These are phyloP conservation scores for Fonsecaea pedrosoi DNA, from an alignment of 2,329 filamentous ascomycete species.

Conservation along the genomic window DNA sequence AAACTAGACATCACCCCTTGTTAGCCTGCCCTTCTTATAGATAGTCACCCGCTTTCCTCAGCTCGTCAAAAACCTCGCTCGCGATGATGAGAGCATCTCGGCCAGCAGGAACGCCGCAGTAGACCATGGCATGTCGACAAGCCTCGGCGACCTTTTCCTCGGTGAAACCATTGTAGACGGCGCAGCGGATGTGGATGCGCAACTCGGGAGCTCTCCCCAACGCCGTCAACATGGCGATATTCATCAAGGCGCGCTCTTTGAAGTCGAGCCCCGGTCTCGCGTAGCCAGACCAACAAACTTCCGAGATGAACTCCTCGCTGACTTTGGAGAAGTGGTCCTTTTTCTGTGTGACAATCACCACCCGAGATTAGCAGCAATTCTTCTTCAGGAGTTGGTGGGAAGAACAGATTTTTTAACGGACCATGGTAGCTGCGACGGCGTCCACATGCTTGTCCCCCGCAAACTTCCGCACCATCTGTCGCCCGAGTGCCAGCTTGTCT, in stretches of 20 bases:
- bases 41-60: constrained; percentile 3
- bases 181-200: constrained; percentile 65
- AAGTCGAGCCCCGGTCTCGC: constrained; percentile 66
- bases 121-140: constrained; percentile 41
- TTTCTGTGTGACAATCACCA: constrained; percentile 1
- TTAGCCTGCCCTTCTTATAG: neutral
- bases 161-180: constrained; percentile 66
- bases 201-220: constrained; percentile 66
- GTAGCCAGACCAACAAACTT: constrained; percentile 70
- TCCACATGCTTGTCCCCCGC: constrained; percentile 18
- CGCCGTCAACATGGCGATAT: constrained; percentile 69
- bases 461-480: constrained; percentile 20
- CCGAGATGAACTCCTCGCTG: constrained; percentile 53
- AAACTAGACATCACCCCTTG: too few relatives aligned
- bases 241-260: constrained; percentile 66
- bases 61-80: constrained; percentile 24
- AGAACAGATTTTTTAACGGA: constrained; percentile 1
- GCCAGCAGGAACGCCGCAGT: constrained; percentile 53
- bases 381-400: too few relatives aligned
- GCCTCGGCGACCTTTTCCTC: constrained; percentile 66
- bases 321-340: constrained; percentile 14
- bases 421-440: constrained; percentile 8
- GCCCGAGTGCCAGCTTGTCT: constrained; percentile 14
- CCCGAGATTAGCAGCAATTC: too few relatives aligned
- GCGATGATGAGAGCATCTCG: constrained; percentile 47